phyloP scores from a whole-genome alignment of 345 rosid species.

The Clausena lansium region DNA sequence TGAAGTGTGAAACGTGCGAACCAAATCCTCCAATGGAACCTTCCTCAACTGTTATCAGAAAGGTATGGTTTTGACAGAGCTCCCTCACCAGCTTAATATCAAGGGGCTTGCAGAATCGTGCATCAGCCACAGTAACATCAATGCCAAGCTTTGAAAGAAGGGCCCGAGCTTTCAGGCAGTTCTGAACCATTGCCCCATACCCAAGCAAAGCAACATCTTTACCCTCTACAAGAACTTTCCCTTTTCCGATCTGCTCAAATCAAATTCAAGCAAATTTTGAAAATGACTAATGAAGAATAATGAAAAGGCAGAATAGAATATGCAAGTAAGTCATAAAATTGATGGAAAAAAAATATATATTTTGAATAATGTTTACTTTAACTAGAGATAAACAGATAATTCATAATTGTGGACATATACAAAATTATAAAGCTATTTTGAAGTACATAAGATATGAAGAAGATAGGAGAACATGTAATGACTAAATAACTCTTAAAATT shows the following conservation, averaged over 20 bases:
- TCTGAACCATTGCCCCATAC: constrained; percentile 91
- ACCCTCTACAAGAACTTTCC: constrained; percentile 72
- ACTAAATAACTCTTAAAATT: background rate
- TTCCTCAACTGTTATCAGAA: constrained; percentile 86
- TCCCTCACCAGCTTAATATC: constrained; percentile 71
- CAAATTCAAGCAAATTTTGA: constrained; percentile 1
- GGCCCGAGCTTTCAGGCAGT: constrained; percentile 77
- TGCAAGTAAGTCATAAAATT: background rate
- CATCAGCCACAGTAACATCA: constrained; percentile 86
- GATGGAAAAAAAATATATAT: background rate
- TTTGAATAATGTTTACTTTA: background rate
- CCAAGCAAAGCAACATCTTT: constrained; percentile 88
- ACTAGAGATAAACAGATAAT: no score
- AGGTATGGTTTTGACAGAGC: constrained; percentile 64
- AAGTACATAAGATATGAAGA: background rate
- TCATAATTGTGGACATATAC: background rate
- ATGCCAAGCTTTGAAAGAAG: constrained; percentile 83
- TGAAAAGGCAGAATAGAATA: background rate
- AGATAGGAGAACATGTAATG: background rate
- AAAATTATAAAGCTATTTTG: background rate
- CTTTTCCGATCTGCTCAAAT: constrained; percentile 73
- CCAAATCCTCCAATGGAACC: constrained; percentile 92
- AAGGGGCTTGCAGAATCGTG: constrained; percentile 95
- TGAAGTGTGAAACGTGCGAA: constrained; percentile 85
- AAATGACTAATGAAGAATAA: background rate